Conservation (phyloP, 768 basidiomycete genomes). For the Russula lepida region DNA sequence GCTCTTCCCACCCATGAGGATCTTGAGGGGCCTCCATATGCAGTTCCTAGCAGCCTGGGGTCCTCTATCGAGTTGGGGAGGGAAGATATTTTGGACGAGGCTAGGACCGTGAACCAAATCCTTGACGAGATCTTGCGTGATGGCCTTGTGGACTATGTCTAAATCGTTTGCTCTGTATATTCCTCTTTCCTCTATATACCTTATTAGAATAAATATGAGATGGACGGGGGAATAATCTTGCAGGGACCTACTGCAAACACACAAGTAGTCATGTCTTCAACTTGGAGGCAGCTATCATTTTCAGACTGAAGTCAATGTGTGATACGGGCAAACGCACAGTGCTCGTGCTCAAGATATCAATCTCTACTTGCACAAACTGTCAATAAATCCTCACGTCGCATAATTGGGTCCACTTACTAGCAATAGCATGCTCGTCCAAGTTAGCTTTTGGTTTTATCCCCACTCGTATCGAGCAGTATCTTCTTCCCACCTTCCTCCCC, state of each 20-base stretch:
- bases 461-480: slow-evolving; percentile 89
- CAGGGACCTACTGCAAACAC: neutral
- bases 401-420: slow-evolving; percentile 47
- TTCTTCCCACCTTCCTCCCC: slow-evolving; percentile 63
- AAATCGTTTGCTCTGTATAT: too few species aligned
- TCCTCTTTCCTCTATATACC: too few species aligned
- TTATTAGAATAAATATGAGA: too few species aligned
- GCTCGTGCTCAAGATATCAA: slow-evolving; percentile 92
- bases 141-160: neutral
- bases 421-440: slow-evolving; percentile 68
- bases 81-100: neutral
- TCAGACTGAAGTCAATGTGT: slow-evolving; percentile 55
- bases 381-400: slow-evolving; percentile 28
- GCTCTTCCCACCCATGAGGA: neutral
- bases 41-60: neutral
- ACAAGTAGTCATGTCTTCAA: neutral
- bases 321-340: slow-evolving; percentile 85
- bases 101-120: too few species aligned
- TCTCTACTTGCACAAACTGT: slow-evolving; percentile 36
- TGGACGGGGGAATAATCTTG: too few species aligned
- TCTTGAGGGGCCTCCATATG: neutral
- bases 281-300: neutral
- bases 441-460: slow-evolving; percentile 90
- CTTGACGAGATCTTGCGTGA: too few species aligned
- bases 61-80: neutral